Percentiles rank a stretch among this genome's conserved stretches.
phyloP scores from a whole-genome alignment of 2,329 filamentous ascomycete genomes.

The Leptographium lundbergii region DNA sequence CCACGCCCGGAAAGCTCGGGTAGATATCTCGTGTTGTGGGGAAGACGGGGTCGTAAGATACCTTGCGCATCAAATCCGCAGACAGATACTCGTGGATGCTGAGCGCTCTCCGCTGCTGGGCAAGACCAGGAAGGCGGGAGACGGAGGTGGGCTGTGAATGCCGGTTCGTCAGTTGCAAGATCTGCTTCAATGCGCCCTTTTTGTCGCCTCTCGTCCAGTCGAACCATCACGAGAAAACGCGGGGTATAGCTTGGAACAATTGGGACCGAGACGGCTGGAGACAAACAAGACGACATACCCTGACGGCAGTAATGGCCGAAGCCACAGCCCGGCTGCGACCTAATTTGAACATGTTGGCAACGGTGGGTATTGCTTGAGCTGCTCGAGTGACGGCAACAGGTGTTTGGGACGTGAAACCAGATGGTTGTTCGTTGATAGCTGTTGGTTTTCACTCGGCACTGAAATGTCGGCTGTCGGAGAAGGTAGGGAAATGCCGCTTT shows the following conservation, averaged over 20 bases:
- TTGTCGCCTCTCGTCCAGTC: background rate
- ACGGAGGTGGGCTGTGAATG: conserved; percentile 9
- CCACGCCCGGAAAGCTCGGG: background rate
- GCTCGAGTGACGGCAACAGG: background rate
- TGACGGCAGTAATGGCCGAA: conserved; percentile 65
- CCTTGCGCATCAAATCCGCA: conserved; percentile 72
- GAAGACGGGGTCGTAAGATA: conserved; percentile 22
- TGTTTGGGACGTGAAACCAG: no score
- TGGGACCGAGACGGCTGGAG: background rate
- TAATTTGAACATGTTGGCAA: conserved; percentile 68
- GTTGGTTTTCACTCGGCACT: background rate
- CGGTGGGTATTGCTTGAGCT: background rate
- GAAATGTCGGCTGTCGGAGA: conserved; percentile 6
- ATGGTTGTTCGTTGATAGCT: background rate
- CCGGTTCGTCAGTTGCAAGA: background rate
- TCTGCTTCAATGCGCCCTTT: background rate
- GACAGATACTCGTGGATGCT: conserved; percentile 98
- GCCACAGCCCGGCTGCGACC: conserved; percentile 70
- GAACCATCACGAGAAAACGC: background rate
- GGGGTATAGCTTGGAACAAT: conserved; percentile 2
- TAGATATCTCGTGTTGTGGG: background rate
- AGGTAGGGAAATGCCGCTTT: conserved; percentile 9
- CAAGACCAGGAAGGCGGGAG: conserved; percentile 49
- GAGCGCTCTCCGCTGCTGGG: conserved; percentile 73
- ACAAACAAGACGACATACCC: conserved; percentile 37